Conservation (phyloP, 2,329 filamentous ascomycete genomes). For the Acephala macrosclerotiorum region DNA sequence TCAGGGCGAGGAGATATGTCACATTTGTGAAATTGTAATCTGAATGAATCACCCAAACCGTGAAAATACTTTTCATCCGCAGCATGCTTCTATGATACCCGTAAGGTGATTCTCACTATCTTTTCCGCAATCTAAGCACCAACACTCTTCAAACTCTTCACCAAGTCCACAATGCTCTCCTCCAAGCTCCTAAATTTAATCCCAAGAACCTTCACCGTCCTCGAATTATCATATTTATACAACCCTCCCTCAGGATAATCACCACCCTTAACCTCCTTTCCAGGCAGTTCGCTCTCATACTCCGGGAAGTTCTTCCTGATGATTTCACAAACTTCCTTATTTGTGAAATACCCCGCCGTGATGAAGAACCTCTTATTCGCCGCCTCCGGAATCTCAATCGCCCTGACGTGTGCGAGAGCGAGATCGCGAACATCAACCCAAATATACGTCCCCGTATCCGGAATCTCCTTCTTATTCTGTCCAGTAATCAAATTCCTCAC, state of each 20-base stretch:
- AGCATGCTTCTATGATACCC: too few relatives aligned
- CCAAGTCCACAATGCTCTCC: conserved; percentile 66
- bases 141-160: conserved; percentile 48
- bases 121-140: conserved; percentile 28
- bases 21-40: too few relatives aligned
- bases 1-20: too few relatives aligned
- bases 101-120: too few relatives aligned
- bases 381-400: conserved; percentile 62
- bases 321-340: conserved; percentile 63
- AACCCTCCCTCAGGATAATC: conserved; percentile 50
- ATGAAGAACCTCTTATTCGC: conserved; percentile 70
- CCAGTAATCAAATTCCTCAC: conserved; percentile 70
- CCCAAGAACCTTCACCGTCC: conserved; percentile 62
- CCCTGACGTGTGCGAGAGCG: conserved; percentile 68
- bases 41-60: too few relatives aligned
- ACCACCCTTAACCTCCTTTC: conserved; percentile 47
- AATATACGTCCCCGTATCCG: conserved; percentile 63
- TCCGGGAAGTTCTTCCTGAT: conserved; percentile 63
- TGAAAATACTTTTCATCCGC: too few relatives aligned
- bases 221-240: conserved; percentile 63
- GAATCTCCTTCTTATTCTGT: conserved; percentile 62
- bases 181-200: conserved; percentile 65
- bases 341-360: conserved; percentile 65
- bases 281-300: conserved; percentile 56
- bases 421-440: conserved; percentile 70